A percentile compares a stretch with the other conserved stretches of the same genome.
Evolutionary conservation across 768 basidiomycete genomes (phyloP).

Genomic region (Amanita rimosa): DNA sequence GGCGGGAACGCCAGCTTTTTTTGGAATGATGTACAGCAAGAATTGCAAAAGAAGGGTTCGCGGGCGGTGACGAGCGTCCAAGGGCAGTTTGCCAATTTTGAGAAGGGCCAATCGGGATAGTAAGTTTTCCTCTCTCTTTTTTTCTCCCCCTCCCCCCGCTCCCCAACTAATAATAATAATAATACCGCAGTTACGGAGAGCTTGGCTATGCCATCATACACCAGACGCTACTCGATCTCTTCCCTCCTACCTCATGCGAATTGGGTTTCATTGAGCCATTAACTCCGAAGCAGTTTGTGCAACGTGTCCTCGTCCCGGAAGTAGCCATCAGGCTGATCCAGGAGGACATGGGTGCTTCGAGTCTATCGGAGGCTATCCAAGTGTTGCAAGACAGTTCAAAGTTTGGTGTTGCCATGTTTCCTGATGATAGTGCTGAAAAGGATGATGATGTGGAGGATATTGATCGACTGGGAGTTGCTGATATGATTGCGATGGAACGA

Average conservation of each 20-base stretch:
- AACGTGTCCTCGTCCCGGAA: constrained; percentile 85
- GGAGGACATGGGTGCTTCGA: constrained; percentile 45
- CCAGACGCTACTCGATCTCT: constrained; percentile 64
- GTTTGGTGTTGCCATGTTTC: constrained; percentile 84
- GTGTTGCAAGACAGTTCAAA: constrained; percentile 67
- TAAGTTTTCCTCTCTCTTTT: constrained; percentile 26
- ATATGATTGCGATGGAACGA: constrained; percentile 42
- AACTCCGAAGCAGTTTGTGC: constrained; percentile 64
- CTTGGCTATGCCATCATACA: constrained; percentile 74
- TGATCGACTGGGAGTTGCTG: constrained; percentile 32
- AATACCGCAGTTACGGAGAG: constrained; percentile 66
- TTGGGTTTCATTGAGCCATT: constrained; percentile 50
- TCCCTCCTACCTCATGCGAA: constrained; percentile 51
- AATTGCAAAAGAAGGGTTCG: constrained; percentile 54
- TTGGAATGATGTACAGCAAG: constrained; percentile 56
- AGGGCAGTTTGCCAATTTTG: constrained; percentile 70
- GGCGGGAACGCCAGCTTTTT: constrained; percentile 30
- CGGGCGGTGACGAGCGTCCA: constrained; percentile 55
- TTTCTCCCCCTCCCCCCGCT: no score
- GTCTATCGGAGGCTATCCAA: constrained; percentile 33
- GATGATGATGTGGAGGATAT: constrained; percentile 15
- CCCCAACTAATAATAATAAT: no score
- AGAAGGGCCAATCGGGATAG: constrained; percentile 86
- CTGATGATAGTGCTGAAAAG: constrained; percentile 40
- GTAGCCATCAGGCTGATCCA: constrained; percentile 73